Percentiles rank a stretch among this genome's conserved stretches.
Evolutionary conservation across 345 rosid species (phyloP).

Genomic region (Arabidopsis suecica): DNA sequence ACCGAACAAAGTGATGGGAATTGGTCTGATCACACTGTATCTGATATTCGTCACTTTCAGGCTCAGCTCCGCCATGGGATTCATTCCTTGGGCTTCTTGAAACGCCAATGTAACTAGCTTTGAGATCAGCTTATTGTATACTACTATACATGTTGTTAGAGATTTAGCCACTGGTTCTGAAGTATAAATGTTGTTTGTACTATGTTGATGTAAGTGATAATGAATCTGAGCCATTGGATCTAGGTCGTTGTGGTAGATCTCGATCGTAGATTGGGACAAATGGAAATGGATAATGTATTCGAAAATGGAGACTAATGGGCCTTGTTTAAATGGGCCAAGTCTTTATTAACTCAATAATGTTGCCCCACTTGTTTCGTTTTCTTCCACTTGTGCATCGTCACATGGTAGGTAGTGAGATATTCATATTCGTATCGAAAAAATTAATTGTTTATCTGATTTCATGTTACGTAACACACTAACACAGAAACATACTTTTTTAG

Average conservation of each 20-base stretch:
- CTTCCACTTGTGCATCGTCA: neutral
- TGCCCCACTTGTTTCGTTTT: neutral
- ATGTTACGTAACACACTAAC: neutral
- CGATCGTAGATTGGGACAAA: neutral
- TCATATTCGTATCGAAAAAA: neutral
- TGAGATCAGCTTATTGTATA: constrained; percentile 3
- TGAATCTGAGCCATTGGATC: constrained; percentile 13
- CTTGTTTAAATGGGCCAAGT: neutral
- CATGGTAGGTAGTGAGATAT: neutral
- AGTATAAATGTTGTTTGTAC: constrained; percentile 8
- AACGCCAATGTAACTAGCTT: constrained; percentile 7
- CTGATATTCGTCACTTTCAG: constrained; percentile 52
- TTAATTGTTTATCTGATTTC: neutral
- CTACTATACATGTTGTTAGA: constrained; percentile 17
- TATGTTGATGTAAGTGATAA: constrained; percentile 4
- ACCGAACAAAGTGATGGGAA: constrained; percentile 62
- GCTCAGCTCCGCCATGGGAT: constrained; percentile 53
- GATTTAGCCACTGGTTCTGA: constrained; percentile 4
- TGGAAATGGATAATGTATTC: neutral
- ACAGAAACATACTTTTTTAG: neutral
- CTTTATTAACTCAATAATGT: neutral
- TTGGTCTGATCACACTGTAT: constrained; percentile 55
- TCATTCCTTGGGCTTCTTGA: constrained; percentile 44
- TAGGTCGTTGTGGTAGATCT: neutral
- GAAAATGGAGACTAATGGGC: neutral